phyloP scores from a whole-genome alignment of 2,329 filamentous ascomycete species.

The Talaromyces sp. region DNA sequence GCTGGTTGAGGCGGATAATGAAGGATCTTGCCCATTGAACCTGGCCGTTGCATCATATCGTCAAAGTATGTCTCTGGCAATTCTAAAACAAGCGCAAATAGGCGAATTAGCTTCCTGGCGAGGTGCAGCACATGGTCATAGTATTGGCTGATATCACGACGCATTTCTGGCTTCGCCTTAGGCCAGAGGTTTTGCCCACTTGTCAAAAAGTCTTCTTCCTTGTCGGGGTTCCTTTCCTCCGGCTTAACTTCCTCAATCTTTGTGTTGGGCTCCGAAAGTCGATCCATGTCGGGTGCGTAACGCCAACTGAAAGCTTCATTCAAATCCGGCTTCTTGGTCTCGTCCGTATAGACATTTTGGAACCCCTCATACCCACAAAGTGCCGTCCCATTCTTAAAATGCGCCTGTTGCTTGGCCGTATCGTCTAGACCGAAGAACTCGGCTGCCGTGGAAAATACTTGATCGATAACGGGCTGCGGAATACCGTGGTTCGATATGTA shows the following conservation, averaged over 20 bases:
- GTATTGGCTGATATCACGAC: conserved; percentile 15
- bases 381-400: conserved; percentile 2
- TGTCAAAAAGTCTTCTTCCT: not conserved
- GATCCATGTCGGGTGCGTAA: conserved; percentile 8
- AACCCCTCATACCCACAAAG: conserved; percentile 9
- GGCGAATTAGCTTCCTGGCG: conserved; percentile 13
- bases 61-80: conserved; percentile 16
- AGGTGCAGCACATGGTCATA: conserved; percentile 15
- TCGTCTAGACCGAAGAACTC: conserved; percentile 25
- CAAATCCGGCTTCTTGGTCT: conserved; percentile 9
- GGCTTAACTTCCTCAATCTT: not conserved
- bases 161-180: conserved; percentile 7
- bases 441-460: conserved; percentile 17
- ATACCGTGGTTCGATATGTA: conserved; percentile 25
- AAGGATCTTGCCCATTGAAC: conserved; percentile 10
- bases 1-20: conserved; percentile 14
- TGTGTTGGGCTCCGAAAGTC: not conserved
- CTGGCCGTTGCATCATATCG: conserved; percentile 26
- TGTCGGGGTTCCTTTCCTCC: not conserved
- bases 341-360: conserved; percentile 5
- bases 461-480: conserved; percentile 7
- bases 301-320: conserved; percentile 16
- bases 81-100: conserved; percentile 13
- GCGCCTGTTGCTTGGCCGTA: conserved; percentile 6
- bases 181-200: conserved; percentile 10